A percentile compares a stretch with the other conserved stretches of the same genome.
Evolutionary conservation across 2,329 filamentous ascomycete genomes (phyloP).

Genomic region (Alternaria alternata): DNA sequence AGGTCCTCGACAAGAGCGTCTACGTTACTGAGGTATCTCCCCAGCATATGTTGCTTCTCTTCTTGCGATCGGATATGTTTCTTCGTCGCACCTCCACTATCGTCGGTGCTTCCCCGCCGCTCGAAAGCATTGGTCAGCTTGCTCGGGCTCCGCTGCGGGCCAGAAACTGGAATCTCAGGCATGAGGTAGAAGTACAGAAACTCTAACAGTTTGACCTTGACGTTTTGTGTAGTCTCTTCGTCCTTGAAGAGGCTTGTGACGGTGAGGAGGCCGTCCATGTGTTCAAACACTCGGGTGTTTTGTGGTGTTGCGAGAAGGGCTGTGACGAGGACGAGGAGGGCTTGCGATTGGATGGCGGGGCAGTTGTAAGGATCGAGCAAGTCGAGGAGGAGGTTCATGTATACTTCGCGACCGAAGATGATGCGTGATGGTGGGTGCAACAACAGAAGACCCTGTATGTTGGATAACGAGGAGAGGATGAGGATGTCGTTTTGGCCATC

Average conservation of each 20-base stretch:
- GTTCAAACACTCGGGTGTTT: conserved; percentile 92
- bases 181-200: conserved; percentile 99
- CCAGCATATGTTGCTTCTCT: conserved; percentile 82
- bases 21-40: conserved; percentile 77
- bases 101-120: conserved; percentile 41
- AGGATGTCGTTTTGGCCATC: conserved; percentile 86
- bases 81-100: conserved; percentile 35
- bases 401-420: conserved; percentile 85
- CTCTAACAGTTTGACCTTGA: conserved; percentile 95
- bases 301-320: conserved; percentile 84
- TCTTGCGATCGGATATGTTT: conserved; percentile 68
- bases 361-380: conserved; percentile 91
- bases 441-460: conserved; percentile 87
- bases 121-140: conserved; percentile 46
- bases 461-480: conserved; percentile 85
- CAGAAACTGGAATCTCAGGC: conserved; percentile 74
- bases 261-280: conserved; percentile 87
- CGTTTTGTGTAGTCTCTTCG: conserved; percentile 81
- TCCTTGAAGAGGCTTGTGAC: conserved; percentile 94
- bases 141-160: conserved; percentile 43
- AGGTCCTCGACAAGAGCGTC: conserved; percentile 86
- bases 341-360: conserved; percentile 88
- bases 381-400: conserved; percentile 97
- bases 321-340: conserved; percentile 87
- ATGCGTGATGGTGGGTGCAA: conserved; percentile 89